phyloP scores from a whole-genome alignment of 805 yeast species.

The Diddensiella santjacobensis region DNA sequence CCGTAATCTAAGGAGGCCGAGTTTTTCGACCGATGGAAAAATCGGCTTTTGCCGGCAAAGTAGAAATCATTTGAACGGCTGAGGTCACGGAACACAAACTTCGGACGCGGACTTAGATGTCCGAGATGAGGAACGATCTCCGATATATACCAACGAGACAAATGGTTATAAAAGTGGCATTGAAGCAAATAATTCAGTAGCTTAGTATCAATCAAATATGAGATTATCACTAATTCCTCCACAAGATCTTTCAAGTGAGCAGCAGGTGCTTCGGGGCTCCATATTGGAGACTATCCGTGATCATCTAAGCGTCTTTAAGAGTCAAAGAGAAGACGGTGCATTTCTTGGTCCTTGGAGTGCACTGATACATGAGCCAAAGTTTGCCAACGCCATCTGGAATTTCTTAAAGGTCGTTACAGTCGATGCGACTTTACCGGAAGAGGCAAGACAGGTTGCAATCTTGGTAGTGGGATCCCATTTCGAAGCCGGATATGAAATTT shows the following conservation, averaged over 20 bases:
- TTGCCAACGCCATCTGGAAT: conserved; percentile 1
- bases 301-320: not conserved
- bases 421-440: not conserved
- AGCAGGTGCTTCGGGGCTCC: not conserved
- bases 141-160: too few relatives aligned
- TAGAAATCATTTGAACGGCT: too few relatives aligned
- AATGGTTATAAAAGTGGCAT: too few relatives aligned
- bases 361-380: not conserved
- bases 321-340: conserved; percentile 4
- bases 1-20: too few relatives aligned
- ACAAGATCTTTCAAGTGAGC: not conserved
- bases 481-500: conserved; percentile 4
- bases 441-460: conserved; percentile 2
- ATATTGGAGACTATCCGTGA: not conserved
- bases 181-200: too few relatives aligned
- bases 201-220: not conserved
- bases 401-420: not conserved
- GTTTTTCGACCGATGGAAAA: too few relatives aligned
- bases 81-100: too few relatives aligned
- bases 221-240: not conserved
- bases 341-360: conserved; percentile 4
- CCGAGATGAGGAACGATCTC: too few relatives aligned
- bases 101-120: too few relatives aligned
- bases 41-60: too few relatives aligned
- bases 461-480: not conserved